Conservation (phyloP, 2,329 filamentous ascomycete genomes). For the Colletotrichum liriopes region DNA sequence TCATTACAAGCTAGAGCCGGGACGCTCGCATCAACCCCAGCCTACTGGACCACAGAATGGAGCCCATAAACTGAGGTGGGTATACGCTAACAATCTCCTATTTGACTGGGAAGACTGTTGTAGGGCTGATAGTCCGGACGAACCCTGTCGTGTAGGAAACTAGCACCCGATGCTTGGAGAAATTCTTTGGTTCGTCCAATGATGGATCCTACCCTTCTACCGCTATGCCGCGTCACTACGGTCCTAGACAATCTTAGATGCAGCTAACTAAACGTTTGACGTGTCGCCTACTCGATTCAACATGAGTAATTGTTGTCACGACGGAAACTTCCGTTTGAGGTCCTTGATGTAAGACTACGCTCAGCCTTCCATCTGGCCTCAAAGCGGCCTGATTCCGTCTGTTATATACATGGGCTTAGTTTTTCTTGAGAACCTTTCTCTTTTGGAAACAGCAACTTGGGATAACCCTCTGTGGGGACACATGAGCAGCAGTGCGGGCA, state of each 20-base stretch:
- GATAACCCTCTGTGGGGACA: no score
- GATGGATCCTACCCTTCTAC: background rate
- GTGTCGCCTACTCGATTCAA: background rate
- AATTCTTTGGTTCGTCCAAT: conserved; percentile 17
- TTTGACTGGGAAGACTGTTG: background rate
- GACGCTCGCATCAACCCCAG: conserved; percentile 26
- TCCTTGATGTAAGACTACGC: background rate
- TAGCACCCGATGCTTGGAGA: background rate
- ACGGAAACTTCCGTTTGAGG: background rate
- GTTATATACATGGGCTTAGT: no score
- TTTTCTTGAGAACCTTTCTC: no score
- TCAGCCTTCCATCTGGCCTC: background rate
- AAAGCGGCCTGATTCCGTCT: background rate
- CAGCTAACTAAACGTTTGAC: background rate
- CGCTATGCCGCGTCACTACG: background rate
- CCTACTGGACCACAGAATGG: background rate
- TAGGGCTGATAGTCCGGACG: conserved; percentile 22
- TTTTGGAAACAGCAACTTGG: no score
- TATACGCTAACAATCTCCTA: background rate
- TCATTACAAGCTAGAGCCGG: background rate
- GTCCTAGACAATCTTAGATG: conserved; percentile 2
- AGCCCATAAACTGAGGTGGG: background rate
- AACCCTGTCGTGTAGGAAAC: conserved; percentile 15
- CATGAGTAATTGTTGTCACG: no score
- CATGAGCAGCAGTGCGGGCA: no score